Conservation (phyloP, 2,329 filamentous ascomycete genomes). For the Gnomoniopsis smithogilvyi region DNA sequence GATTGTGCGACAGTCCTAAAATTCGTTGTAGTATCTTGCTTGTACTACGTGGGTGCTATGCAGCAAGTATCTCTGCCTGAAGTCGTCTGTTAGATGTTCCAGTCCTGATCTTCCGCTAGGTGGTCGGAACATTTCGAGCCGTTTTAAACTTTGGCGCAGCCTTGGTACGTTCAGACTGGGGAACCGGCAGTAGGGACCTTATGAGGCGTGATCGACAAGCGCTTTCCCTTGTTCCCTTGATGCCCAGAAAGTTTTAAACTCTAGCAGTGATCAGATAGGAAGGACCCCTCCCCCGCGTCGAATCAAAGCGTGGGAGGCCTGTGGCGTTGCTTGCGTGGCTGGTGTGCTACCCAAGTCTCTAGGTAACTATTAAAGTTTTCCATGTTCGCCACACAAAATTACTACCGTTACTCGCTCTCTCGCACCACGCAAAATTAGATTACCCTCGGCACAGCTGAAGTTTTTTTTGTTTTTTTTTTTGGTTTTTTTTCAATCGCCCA, state of each 20-base stretch:
- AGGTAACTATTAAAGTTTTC: conserved; percentile 2
- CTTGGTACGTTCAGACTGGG: background rate
- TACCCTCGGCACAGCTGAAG: no score
- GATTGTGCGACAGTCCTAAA: conserved; percentile 1
- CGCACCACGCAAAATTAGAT: background rate
- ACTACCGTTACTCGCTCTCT: background rate
- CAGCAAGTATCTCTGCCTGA: background rate
- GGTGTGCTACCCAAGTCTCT: background rate
- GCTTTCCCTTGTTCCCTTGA: background rate
- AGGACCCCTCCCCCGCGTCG: background rate
- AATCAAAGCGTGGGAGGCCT: conserved; percentile 15
- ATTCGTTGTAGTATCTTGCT: background rate
- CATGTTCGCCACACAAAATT: background rate
- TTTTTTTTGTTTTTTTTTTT: no score
- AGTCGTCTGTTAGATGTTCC: no score
- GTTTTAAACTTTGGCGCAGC: background rate
- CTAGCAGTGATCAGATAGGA: background rate
- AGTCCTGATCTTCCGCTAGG: no score
- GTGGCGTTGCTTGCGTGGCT: conserved; percentile 19
- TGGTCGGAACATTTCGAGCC: background rate
- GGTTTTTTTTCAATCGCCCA: no score
- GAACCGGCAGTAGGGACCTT: background rate
- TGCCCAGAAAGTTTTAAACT: no score
- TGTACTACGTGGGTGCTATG: background rate
- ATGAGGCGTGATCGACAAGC: conserved; percentile 9